Percentiles rank a stretch among this genome's conserved stretches.
phyloP scores from a whole-genome alignment of 495 filamentous ascomycete genomes.

The Cercophora newfieldiana region DNA sequence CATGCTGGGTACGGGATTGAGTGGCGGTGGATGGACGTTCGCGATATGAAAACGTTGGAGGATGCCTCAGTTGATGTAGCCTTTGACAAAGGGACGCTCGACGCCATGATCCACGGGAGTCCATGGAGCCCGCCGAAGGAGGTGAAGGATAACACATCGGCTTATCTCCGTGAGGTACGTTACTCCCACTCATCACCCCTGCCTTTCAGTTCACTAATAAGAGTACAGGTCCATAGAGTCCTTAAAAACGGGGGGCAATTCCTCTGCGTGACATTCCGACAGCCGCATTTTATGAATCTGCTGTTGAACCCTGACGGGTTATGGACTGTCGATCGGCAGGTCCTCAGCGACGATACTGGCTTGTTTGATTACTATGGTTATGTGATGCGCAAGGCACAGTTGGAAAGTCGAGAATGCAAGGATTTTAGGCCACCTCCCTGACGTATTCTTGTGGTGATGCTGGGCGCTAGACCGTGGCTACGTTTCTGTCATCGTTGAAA shows the following conservation, averaged over 20 bases:
- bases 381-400: slow-evolving; percentile 40
- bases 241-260: slow-evolving; percentile 55
- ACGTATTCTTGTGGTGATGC: too few relatives aligned
- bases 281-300: slow-evolving; percentile 60
- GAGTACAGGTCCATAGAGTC: slow-evolving; percentile 49
- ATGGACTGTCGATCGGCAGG: slow-evolving; percentile 47
- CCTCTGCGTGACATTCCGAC: slow-evolving; percentile 59
- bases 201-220: not conserved
- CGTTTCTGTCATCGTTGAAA: too few relatives aligned
- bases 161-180: slow-evolving; percentile 54
- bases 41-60: slow-evolving; percentile 43
- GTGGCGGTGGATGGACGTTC: slow-evolving; percentile 56
- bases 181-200: not conserved
- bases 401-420: too few relatives aligned
- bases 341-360: slow-evolving; percentile 40
- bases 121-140: slow-evolving; percentile 57
- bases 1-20: slow-evolving; percentile 40
- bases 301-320: slow-evolving; percentile 45
- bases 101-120: slow-evolving; percentile 61
- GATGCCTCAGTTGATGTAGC: slow-evolving; percentile 52
- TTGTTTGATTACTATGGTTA: slow-evolving; percentile 55
- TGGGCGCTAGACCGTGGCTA: too few relatives aligned
- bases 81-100: slow-evolving; percentile 63
- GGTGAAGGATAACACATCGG: slow-evolving; percentile 50
- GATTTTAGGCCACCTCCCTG: too few relatives aligned